These are phyloP conservation scores for Aspergillus sp. DNA, from an alignment of 2,329 filamentous ascomycete species.

Conservation along the genomic window DNA sequence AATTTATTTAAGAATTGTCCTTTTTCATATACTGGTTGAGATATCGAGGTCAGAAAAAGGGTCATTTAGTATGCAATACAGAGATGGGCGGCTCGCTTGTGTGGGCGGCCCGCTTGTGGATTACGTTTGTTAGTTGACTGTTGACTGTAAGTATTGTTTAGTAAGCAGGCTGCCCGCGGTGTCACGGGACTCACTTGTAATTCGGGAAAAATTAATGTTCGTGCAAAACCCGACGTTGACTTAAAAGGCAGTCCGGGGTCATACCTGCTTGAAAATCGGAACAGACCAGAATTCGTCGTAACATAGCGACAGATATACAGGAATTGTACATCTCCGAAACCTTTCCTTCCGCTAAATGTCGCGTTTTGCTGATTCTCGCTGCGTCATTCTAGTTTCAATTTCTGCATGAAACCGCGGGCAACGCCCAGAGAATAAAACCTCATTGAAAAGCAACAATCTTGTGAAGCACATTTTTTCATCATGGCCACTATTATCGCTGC, in stretches of 20 bases:
- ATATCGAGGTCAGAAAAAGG: too few relatives aligned
- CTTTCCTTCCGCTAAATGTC: background rate
- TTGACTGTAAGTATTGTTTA: background rate
- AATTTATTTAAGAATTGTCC: too few relatives aligned
- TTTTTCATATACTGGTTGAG: too few relatives aligned
- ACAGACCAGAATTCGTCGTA: too few relatives aligned
- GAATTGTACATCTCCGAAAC: background rate
- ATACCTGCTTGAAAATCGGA: too few relatives aligned
- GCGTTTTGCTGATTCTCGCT: slow-evolving; percentile 1
- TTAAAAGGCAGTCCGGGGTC: too few relatives aligned
- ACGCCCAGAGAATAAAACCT: background rate
- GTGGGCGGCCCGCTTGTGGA: too few relatives aligned
- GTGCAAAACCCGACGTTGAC: background rate
- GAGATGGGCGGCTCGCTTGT: too few relatives aligned
- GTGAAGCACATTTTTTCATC: background rate
- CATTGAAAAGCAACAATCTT: background rate
- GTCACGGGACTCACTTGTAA: background rate
- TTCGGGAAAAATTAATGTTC: background rate
- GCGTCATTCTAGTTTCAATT: background rate
- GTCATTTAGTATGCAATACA: too few relatives aligned
- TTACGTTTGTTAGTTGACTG: too few relatives aligned
- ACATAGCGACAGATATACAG: background rate
- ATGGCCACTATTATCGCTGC: slow-evolving; percentile 26
- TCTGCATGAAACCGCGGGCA: background rate
- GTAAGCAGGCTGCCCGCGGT: background rate